These are phyloP conservation scores for Secale cereale DNA, from an alignment of 176 grass and related monocot genomes.

Conservation along the genomic window DNA sequence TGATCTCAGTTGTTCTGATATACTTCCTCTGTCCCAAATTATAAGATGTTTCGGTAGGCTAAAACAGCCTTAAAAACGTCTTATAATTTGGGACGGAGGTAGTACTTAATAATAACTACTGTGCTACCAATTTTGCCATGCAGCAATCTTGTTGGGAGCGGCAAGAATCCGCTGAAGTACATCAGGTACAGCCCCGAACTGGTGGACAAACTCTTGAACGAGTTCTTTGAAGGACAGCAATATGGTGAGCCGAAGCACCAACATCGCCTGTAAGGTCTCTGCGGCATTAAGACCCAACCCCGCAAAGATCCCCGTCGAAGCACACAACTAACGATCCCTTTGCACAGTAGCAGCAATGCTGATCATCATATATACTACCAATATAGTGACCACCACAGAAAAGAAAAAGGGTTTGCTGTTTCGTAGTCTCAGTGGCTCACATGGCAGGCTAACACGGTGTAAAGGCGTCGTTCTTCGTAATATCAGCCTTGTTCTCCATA, in stretches of 20 bases:
- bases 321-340: constrained; percentile 17
- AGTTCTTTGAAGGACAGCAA: constrained; percentile 84
- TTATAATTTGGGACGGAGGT: too few species aligned
- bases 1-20: background rate
- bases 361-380: background rate
- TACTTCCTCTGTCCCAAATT: background rate
- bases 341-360: background rate
- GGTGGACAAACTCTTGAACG: constrained; percentile 59
- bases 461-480: background rate
- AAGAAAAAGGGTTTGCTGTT: background rate
- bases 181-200: constrained; percentile 65
- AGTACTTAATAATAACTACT: background rate
- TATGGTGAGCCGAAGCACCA: constrained; percentile 44
- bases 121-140: background rate
- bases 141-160: constrained; percentile 67
- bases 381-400: background rate
- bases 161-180: constrained; percentile 76
- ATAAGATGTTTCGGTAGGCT: too few species aligned
- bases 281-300: background rate
- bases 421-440: constrained; percentile 4
- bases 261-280: constrained; percentile 33
- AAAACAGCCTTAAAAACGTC: too few species aligned
- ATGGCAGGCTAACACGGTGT: background rate
- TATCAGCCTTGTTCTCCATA: background rate
- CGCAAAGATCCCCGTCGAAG: constrained; percentile 15